Base-by-base conservation (phyloP, 257 asterid species). In the Capsicum baccatum region DNA sequence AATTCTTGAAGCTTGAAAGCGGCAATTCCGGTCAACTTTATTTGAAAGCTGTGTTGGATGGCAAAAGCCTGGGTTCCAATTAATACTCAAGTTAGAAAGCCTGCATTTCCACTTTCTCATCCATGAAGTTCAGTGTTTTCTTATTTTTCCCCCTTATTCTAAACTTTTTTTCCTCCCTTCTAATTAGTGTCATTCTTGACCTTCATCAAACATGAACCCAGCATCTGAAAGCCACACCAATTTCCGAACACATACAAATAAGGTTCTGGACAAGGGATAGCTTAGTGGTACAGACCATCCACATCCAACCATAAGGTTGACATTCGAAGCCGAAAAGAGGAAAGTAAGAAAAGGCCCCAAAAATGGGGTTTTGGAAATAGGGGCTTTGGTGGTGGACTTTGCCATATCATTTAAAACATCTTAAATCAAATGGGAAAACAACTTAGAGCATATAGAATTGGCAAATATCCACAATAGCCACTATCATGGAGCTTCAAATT, bases 281-380 rank as follows among this genome's bases (percentile, higher is more conserved):
- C 80, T 74, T 74, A 74, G 44, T 16, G 17, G 60, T 19, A 19
- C 12, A 73, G 59, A 48, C 42, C 10, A 6, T 73, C n/a, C 59
- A 73, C 80, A 73, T 48, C 12, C 42, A 73, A 73, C 60, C 42
- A 48, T 48, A 47, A 48, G 7, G 60, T 19, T 48, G 80, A 48
- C n/a, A 52, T 71, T 71, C n/a, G 15, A 71, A 47, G 11, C 80
- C 58, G n/a, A 48, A 19, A 73, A 12, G 42, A 73, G 11, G 39
- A 73, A 48, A 73, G 80, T 10, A 47, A 70, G 59, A 73, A 48
- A 70, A 70, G 56, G n/a, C 42, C 42, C 39, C 80, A 73, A 16
- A 48, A 47, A 17, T 6, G 4, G 71, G 47, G 47, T 33, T 47
- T 11, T 12, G 17, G n/a, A 64, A 26, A 26, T 64, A 26, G 47